Evolutionary conservation across 2,329 filamentous ascomycete species (phyloP).

Genomic region (Curvularia eragrostidis): DNA sequence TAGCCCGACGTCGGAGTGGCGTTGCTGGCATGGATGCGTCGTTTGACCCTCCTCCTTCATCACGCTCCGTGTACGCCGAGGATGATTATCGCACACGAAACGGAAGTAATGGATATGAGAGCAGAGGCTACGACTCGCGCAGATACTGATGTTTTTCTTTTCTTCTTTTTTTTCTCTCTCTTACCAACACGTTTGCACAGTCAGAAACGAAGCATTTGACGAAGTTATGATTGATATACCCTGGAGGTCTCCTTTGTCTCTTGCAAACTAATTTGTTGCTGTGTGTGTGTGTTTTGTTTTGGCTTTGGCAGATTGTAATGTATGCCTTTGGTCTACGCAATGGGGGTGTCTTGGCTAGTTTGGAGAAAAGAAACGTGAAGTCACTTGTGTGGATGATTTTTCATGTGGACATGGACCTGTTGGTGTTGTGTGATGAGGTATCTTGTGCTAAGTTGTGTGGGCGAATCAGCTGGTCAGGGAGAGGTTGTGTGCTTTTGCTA

Average conservation of each 20-base stretch:
- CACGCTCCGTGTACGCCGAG: conserved; percentile 42
- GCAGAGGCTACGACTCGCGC: conserved; percentile 38
- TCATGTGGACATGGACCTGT: too few species aligned
- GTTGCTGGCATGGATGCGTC: conserved; percentile 33
- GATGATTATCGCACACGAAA: conserved; percentile 40
- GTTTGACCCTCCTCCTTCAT: conserved; percentile 37
- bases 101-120: conserved; percentile 39
- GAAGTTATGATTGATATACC: conserved; percentile 17
- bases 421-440: too few species aligned
- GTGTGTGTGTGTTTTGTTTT: not conserved
- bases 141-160: conserved; percentile 30
- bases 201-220: conserved; percentile 10
- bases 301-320: not conserved
- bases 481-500: too few species aligned
- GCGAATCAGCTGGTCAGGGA: too few species aligned
- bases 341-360: too few species aligned
- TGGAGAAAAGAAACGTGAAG: too few species aligned
- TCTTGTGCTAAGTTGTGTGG: too few species aligned
- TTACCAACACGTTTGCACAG: not conserved
- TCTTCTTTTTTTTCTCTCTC: too few species aligned
- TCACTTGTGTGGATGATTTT: too few species aligned
- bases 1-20: conserved; percentile 36
- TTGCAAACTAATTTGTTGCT: conserved; percentile 1
- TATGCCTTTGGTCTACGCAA: not conserved
- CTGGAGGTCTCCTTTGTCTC: not conserved